Evolutionary conservation across 352 stramenopile species (phyloP).

Genomic region (Pseudoperonospora humuli): DNA sequence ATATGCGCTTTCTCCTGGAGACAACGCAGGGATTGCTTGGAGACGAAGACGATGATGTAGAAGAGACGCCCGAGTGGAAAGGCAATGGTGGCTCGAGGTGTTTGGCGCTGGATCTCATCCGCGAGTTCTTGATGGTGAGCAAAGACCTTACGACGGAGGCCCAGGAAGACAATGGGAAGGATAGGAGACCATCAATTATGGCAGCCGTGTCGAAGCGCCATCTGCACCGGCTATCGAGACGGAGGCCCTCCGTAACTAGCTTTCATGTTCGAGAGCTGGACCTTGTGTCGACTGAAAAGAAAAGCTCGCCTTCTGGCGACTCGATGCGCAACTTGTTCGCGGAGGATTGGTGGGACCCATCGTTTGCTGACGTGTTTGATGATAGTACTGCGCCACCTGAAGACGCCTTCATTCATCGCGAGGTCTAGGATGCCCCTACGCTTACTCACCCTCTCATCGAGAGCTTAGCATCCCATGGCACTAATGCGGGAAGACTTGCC

Average conservation of each 20-base stretch:
- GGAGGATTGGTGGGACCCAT: conserved; percentile 26
- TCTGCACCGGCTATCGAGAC: conserved; percentile 20
- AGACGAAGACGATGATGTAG: conserved; percentile 35
- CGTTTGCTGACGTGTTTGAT: conserved; percentile 51
- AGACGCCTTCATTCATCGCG: conserved; percentile 53
- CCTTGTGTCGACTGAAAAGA: conserved; percentile 30
- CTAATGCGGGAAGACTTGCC: conserved; percentile 3
- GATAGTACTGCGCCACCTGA: conserved; percentile 37
- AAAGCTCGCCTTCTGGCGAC: conserved; percentile 18
- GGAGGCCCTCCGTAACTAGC: conserved; percentile 33
- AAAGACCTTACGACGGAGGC: conserved; percentile 28
- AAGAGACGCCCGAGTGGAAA: conserved; percentile 13
- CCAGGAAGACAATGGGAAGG: conserved; percentile 9
- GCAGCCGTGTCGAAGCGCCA: conserved; percentile 6
- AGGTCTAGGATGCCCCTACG: conserved; percentile 21
- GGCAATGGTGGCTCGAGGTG: conserved; percentile 20
- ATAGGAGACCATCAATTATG: conserved; percentile 1
- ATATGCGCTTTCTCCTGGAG: conserved; percentile 56
- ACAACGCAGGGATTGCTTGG: conserved; percentile 56
- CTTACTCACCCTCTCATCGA: conserved; percentile 24
- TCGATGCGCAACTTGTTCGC: conserved; percentile 24
- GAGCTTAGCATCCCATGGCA: conserved; percentile 31
- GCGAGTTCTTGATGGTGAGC: conserved; percentile 61
- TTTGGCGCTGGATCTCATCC: conserved; percentile 37
- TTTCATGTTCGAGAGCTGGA: conserved; percentile 57